Evolutionary conservation across 2,329 filamentous ascomycete genomes (phyloP), one percentile per base, ranked within the genome.

Genomic region (Claviceps africana): DNA sequence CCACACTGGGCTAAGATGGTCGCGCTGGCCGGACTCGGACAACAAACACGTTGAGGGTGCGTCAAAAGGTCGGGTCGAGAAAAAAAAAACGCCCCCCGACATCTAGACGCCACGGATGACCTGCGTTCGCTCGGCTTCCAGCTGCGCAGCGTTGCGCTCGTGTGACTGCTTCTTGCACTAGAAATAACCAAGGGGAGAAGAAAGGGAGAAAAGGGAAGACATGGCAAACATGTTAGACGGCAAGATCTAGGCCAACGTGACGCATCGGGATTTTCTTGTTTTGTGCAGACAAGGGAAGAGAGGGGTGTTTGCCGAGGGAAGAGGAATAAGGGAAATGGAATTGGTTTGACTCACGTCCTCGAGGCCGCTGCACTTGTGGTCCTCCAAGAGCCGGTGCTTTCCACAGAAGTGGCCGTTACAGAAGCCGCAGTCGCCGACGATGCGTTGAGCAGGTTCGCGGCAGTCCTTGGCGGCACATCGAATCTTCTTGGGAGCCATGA

Each of bases 141-240:
- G 76, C 72, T 94, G 90, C 58, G 89, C 86, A 54, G 88, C 87
- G 68, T 98, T 98, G 59, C 89, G 83, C 68, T 94, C 88, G 70
- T 95, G 88, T 47, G 88, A 91, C 69, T 95, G 89, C 75, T 95
- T 93, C 78, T 96, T 95, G 78, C 91, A 96, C 81, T 85, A 7
- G 21, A 21, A 22, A 22, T 30, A 15, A 51, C 17, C 13, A 17
- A 37, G n/a, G 17, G 8, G 35, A 6, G 17, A 37, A 5, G 31
- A 33, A 33, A n/a, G 15, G n/a, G 4, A 8, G 7, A 17, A 28
- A 15, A 21, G 31, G 9, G 19, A n/a, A 25, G 35, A 37, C 4
- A 37, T n/a, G n/a, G 46, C 31, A 50, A 51, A 53, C 55, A 21
- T 47, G 50, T 56, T 39, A 59, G 55, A 37, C 15, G 35, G 17